These are phyloP conservation scores for Colletotrichum sp. DNA, from an alignment of 2,329 filamentous ascomycete species.

Conservation along the genomic window DNA sequence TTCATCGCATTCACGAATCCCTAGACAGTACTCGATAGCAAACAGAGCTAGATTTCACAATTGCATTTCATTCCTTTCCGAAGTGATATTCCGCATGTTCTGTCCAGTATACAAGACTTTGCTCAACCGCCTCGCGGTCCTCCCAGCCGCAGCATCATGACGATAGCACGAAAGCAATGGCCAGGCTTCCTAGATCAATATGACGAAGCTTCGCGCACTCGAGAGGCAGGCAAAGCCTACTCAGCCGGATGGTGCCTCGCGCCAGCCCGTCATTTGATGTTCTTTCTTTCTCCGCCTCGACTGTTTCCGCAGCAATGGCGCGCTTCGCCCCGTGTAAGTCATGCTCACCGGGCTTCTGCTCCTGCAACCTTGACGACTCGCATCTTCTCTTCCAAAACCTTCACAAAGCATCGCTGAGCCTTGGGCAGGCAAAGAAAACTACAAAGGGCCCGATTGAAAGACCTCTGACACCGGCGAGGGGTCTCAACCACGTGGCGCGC, in stretches of 20 bases:
- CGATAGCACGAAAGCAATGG: background rate
- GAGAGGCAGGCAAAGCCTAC: fast-evolving
- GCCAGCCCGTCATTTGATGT: fast-evolving
- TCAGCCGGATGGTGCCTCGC: fast-evolving
- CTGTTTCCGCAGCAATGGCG: background rate
- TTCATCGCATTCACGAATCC: background rate
- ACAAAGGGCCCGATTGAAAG: background rate
- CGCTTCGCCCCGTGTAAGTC: background rate
- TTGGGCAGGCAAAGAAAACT: background rate
- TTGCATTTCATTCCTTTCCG: background rate
- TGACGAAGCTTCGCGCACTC: background rate
- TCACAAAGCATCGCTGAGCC: background rate
- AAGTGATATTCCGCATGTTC: background rate
- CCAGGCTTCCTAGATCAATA: background rate
- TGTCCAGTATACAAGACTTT: fast-evolving
- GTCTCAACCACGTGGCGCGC: background rate
- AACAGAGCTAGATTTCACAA: background rate
- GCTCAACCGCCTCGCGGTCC: background rate
- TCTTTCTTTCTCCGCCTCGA: background rate
- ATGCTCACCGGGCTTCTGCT: fast-evolving
- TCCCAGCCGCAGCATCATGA: background rate
- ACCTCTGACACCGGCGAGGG: background rate
- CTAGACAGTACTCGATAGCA: background rate
- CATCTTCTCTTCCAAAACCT: background rate
- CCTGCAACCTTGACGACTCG: background rate